Percentiles rank a stretch among this genome's conserved stretches.
Conservation (phyloP, 345 rosid species). For the Raphanus raphanistrum region DNA sequence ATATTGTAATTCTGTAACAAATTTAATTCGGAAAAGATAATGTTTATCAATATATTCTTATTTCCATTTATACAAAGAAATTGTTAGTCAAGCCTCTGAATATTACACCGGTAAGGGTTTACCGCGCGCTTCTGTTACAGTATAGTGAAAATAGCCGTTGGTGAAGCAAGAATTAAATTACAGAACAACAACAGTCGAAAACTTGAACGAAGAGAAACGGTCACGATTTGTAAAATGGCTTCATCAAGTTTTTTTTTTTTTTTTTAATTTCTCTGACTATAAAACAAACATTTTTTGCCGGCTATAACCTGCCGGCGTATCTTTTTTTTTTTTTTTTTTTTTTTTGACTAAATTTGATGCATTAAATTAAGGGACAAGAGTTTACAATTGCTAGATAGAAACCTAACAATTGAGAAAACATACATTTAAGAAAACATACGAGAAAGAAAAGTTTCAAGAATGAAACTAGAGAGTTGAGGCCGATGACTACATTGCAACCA, state of each 20-base stretch:
- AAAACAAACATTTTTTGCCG: conserved; percentile 23
- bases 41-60: neutral
- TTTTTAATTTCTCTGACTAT: conserved; percentile 2
- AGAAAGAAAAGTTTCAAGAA: too few relatives aligned
- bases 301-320: conserved; percentile 35
- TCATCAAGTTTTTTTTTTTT: neutral
- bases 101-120: neutral
- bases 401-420: neutral
- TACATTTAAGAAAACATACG: too few relatives aligned
- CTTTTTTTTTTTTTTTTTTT: neutral
- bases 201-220: conserved; percentile 30
- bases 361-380: too few relatives aligned
- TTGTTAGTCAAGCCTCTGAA: neutral
- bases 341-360: too few relatives aligned
- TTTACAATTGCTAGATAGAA: neutral
- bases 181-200: neutral
- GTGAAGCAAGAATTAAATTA: neutral
- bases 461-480: too few relatives aligned
- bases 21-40: too few relatives aligned
- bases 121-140: conserved; percentile 28
- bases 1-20: neutral
- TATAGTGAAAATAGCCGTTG: conserved; percentile 26
- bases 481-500: too few relatives aligned
- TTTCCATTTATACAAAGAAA: neutral
- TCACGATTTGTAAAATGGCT: conserved; percentile 16